Evolutionary conservation across 139 green algal species (phyloP), one percentile per base, ranked within the genome.

Genomic region (Eudorina sp.): DNA sequence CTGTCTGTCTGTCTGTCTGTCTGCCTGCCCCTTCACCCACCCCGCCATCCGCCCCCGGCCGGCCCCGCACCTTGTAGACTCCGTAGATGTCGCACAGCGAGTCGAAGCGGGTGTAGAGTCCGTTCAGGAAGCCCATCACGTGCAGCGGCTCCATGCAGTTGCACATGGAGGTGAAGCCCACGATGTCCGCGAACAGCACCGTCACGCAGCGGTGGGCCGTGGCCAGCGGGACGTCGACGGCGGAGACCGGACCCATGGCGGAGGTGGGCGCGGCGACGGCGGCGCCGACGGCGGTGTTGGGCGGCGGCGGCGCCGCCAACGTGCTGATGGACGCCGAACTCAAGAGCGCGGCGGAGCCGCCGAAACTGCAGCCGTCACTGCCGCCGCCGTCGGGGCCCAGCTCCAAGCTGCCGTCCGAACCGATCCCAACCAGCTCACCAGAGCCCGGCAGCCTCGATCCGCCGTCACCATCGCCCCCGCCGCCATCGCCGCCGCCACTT

Each of bases 1-100:
- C 64, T 48, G 34, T 31, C n/a, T 9, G 3, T 40, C 21, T 29
- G 21, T 38, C 62, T 11, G 16, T 29, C 62, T 3, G 21, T 19
- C 21, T 58, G 16, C 66, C 36, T 25, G 19, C 2, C 64, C 64
- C 13, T 8, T 13, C 64, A 13, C 66, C 66, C 31, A 46, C 46
- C 36, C 66, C 14, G 14, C 55, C 31, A 46, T 75, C 66, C 31
- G 4, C 66, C 38, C 34, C 66, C 38, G 1, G 34, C 38, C 41
- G 19, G 13, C 70, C 70, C 29, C 41, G n/a, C 73, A 83, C 53
- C 84, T 93, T 94, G 87, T 91, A 93, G n/a, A 93, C 84, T 14
- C 76, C 84, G 68, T 90, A 77, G 27, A 84, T 46, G 36, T 94
- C 90, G 40, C 78, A 75, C 48, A 94, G 84, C 36, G 34, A 55